Conservation (phyloP, 495 filamentous ascomycete genomes). For the Glonium stellatum region DNA sequence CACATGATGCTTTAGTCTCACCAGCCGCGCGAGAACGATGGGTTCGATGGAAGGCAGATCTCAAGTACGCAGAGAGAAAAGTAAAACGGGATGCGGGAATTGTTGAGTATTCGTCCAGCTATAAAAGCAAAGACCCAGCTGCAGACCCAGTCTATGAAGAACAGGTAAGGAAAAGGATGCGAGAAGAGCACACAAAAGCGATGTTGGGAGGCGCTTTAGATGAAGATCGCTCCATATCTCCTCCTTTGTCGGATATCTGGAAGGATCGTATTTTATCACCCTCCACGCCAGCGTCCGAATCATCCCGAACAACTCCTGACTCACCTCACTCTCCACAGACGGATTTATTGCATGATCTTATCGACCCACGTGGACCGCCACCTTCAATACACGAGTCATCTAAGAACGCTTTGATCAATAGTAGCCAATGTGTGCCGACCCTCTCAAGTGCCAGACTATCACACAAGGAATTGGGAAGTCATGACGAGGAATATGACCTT, state of each 20-base stretch:
- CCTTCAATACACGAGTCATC: constrained; percentile 25
- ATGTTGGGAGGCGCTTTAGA: constrained; percentile 27
- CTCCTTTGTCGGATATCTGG: constrained; percentile 11
- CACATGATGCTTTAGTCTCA: constrained; percentile 67
- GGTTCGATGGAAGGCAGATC: constrained; percentile 66
- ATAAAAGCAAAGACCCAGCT: constrained; percentile 55
- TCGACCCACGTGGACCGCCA: constrained; percentile 28
- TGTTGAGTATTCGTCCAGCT: constrained; percentile 46
- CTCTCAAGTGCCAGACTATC: neutral
- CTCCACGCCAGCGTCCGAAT: constrained; percentile 11
- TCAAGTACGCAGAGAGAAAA: constrained; percentile 48
- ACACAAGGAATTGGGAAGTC: neutral
- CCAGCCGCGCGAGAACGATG: constrained; percentile 67
- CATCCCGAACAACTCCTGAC: constrained; percentile 1
- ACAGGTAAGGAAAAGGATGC: constrained; percentile 21
- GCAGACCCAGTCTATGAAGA: constrained; percentile 37
- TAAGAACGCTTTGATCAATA: constrained; percentile 33
- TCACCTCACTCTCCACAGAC: constrained; percentile 8
- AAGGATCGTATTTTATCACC: constrained; percentile 8
- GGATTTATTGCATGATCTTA: constrained; percentile 4
- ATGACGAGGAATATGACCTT: constrained; percentile 7
- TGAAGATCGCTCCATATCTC: constrained; percentile 21
- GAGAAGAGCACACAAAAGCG: constrained; percentile 26
- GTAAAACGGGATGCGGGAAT: constrained; percentile 35
- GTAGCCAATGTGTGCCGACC: constrained; percentile 29